These are phyloP conservation scores for Cinnamomum micranthum DNA, from an alignment of 164 flowering plant species.

Conservation along the genomic window DNA sequence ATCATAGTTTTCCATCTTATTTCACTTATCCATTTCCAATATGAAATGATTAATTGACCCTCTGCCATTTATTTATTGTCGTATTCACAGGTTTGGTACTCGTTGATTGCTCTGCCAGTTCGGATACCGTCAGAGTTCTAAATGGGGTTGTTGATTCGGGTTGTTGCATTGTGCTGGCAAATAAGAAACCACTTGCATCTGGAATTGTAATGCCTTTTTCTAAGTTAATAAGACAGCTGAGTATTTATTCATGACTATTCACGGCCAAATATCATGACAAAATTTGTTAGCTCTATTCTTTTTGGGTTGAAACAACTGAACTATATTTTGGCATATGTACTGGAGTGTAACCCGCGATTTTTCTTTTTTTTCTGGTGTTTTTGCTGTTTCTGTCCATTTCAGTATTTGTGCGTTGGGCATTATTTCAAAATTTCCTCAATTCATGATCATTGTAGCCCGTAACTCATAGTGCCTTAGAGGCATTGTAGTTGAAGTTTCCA, in stretches of 20 bases:
- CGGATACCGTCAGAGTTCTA: constrained; percentile 54
- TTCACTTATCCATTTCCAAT: not conserved
- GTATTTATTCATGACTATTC: not conserved
- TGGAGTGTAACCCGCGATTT: not conserved
- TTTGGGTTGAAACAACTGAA: not conserved
- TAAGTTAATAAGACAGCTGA: not conserved
- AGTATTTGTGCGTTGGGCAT: not conserved
- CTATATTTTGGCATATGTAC: not conserved
- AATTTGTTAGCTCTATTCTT: not conserved
- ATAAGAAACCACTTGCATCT: constrained; percentile 85
- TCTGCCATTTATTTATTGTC: not conserved
- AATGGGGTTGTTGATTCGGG: constrained; percentile 51
- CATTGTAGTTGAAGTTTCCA: not conserved
- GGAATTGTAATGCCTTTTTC: constrained; percentile 43
- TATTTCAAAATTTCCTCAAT: not conserved
- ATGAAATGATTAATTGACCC: not conserved
- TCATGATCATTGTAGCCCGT: not conserved
- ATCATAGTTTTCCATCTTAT: not conserved
- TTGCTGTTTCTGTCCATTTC: not conserved
- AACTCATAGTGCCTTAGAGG: not conserved
- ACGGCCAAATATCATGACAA: not conserved
- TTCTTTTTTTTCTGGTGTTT: not conserved
- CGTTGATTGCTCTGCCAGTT: constrained; percentile 93
- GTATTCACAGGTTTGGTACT: constrained; percentile 53
- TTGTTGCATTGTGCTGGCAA: constrained; percentile 79